Base-by-base conservation (phyloP, 257 asterid genomes). In the Penstemon newberryi region DNA sequence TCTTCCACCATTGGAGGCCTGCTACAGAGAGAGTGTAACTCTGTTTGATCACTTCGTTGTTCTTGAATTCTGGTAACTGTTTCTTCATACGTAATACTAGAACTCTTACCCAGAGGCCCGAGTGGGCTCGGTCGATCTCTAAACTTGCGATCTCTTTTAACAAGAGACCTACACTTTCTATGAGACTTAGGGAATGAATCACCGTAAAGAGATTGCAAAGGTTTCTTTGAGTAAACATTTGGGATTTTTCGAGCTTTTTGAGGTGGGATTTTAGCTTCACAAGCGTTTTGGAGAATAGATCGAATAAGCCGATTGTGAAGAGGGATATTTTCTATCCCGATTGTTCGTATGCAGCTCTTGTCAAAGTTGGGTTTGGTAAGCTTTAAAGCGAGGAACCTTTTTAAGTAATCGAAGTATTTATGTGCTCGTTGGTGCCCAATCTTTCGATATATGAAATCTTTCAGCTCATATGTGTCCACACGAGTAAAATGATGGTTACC, bases 41-140 rank as follows among this genome's bases (percentile, higher is more conserved):
- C 98, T 2, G 92, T 84, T 19, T 25, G 33, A 25, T 80, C 91
- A 78, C 93, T 87, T 65, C 76, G 93, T 66, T 91, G 96, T 65
- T 87, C 96, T 63, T 81, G 94, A n/a, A 80, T 70, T 63, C 86
- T 82, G 5, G 80, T 78, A 8, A 72, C 76, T 6, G 91, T 82
- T 77, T 89, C 96, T 54, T 92, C 92, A 61, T 82, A 76, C 0
- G 80, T 82, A 62, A 71, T 9, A 66, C 82, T 81, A 4, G 88
- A 88, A 79, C 90, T 86, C 81, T 88, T 90, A 2, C 98, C 95
- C 36, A 87, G 73, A 3, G 94, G 96, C 43, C 98, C 96, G 53
- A 89, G 82, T 7, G 98, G 97, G 79, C 97, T 92, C 5, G 85
- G 90, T 7, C 92, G 88, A 11, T 89, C 96, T n/a, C 84, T 73